Base-by-base conservation (phyloP, 179 eudicot species). In the Vitellaria paradoxa region DNA sequence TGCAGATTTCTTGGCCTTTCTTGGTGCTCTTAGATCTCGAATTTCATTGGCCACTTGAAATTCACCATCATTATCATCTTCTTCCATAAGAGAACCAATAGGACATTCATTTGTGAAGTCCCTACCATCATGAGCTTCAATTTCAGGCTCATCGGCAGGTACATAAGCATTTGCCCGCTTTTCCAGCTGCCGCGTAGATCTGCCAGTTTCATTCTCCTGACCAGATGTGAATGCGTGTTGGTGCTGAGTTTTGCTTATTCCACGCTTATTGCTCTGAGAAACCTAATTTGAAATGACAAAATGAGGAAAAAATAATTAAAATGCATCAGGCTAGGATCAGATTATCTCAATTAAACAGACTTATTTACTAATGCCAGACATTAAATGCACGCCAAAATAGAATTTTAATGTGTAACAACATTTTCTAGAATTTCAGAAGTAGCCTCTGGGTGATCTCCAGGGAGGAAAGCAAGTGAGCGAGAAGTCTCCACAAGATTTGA, bases 1-100 rank as follows among this genome's bases (percentile, higher is more conserved):
- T 37, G 80, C 82, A 78, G 83, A 73, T 79, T 88, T 90, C 68
- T 84, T 86, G 59, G 94, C 66, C 78, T 78, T 88, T 30, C 76
- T 79, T 12, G 79, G 68, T 7, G n/a, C 65, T 65, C 71, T 82
- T 81, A 77, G 84, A 70, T 66, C 82, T 81, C 80, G 71, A 24
- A 82, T 30, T 77, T 82, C 82, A 63, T 73, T 84, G 71, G 79
- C 89, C 65, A 47, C 87, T 77, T 79, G 72, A 79, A 65, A 30
- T 21, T 78, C 82, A 71, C 74, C 82, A 76, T 56, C 61, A 61
- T 62, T 71, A 63, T 80, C 79, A 55, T 79, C 81, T 63, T 83
- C 84, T 72, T 78, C 81, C 56, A 61, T 21, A 49, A 70, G 74
- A 59, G 79, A 72, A 70, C 68, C 72, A 63, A 68, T 65, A 63